Evolutionary conservation across 2,329 filamentous ascomycete species (phyloP), one percentile per base, ranked within the genome.

Genomic region (Penicillium sp.): DNA sequence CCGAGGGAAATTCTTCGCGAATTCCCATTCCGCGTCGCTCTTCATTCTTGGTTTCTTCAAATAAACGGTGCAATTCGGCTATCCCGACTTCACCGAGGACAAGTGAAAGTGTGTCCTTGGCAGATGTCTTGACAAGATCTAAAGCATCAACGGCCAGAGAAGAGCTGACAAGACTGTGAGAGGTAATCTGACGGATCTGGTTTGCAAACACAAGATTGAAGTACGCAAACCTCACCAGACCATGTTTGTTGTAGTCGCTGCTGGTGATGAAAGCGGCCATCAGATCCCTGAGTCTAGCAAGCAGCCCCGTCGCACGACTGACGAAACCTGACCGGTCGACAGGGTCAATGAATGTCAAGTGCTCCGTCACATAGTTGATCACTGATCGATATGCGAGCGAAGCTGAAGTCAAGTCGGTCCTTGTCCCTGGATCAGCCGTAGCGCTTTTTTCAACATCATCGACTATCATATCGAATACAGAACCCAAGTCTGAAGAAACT

Each of bases 261-360:
- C 44, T 45, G 16, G 53, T 45, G 11, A 54, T 31, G 31, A 61
- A 49, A 10, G 51, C 47, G 39, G 53, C 42, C 38, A 69, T 39
- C 13, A 64, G 59, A 35, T 73, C 65, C 27, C 70, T 61, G 11
- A 77, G 49, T n/a, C 65, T 63, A 13, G 63, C 63, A 37, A 76
- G 60, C 29, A 72, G 52, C 14, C 46, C 47, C 36, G 59, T 56
- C 7, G 58, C 59, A 45, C 69, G 71, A 14, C 62, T 55, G 3
- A 75, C 63, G 52, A 76, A 81, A 4, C 65, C 61, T 22, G 56
- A 62, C 14, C 79, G 73, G 57, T 82, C 79, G 14, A 81, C 65
- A 0, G 74, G 66, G 56, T 82, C 79, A 24, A 73, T 65, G 52
- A 82, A 82, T 34, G 69, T 69, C 2, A 82, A 56, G 34, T 67